Evolutionary conservation across 208 protist species (phyloP).

Genomic region (Trypanosoma mega): DNA sequence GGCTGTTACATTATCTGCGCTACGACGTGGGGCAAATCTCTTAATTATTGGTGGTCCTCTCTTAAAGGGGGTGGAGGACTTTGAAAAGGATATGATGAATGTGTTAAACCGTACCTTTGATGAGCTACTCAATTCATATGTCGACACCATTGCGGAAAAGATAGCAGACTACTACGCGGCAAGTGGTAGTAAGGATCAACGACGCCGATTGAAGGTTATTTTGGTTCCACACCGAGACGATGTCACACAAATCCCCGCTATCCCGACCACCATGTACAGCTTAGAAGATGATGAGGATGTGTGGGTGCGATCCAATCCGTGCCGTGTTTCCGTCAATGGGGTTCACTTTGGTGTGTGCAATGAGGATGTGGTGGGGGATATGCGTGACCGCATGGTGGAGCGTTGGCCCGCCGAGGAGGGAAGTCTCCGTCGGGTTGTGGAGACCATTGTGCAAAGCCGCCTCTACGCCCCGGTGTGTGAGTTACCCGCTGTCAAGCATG

Average conservation of each 20-base stretch:
- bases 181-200: constrained; percentile 14
- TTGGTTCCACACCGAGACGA: constrained; percentile 74
- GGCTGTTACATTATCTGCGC: constrained; percentile 48
- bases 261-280: constrained; percentile 80
- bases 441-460: constrained; percentile 61
- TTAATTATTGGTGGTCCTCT: constrained; percentile 86
- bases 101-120: constrained; percentile 52
- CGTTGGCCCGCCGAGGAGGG: constrained; percentile 65
- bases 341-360: constrained; percentile 85
- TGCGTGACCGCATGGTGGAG: constrained; percentile 78
- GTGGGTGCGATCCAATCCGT: constrained; percentile 79
- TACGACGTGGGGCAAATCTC: constrained; percentile 71
- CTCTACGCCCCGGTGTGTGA: constrained; percentile 72
- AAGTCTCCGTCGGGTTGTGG: constrained; percentile 79
- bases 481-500: constrained; percentile 46
- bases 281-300: constrained; percentile 62
- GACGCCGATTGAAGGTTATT: constrained; percentile 62
- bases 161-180: constrained; percentile 58
- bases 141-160: constrained; percentile 68
- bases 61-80: constrained; percentile 55
- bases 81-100: constrained; percentile 54
- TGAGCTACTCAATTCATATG: constrained; percentile 58
- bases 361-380: constrained; percentile 69
- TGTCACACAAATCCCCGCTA: constrained; percentile 75
- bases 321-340: constrained; percentile 71